Base-by-base conservation (phyloP, 176 grass and related monocot species). In the Panicum miliaceum region DNA sequence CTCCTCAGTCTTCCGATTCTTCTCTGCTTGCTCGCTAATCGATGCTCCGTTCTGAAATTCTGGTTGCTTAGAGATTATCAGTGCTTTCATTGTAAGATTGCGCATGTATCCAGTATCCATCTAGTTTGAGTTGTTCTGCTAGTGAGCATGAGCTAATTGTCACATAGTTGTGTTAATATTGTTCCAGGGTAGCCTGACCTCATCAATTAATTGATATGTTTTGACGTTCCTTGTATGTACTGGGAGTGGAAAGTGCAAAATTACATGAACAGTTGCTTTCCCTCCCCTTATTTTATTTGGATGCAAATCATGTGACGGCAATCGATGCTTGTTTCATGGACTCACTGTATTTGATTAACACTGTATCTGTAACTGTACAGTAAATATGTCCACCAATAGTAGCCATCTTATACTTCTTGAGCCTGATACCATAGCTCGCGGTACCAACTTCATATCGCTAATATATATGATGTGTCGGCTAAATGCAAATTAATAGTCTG, bases 1-100 rank as follows among this genome's bases (percentile, higher is more conserved):
- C 27, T 68, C 59, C n/a, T 6, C 7, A 3, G 65, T 40, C 59
- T 53, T 46, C 22, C 19, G 8, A 14, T 65, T 86, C 40, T 37
- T 75, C 29, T 61, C 34, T 12, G 37, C 12, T 70, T 63, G 52
- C 83, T 77, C 25, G 12, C 42, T 68, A 75, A 36, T 80, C 22
- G 22, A 43, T 80, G 75, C 68, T n/a, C 50, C 34, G 1, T 52
- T 84, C 64, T 14, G 37, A 20, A 66, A 37, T 38, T 36, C 59
- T 5, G 36, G 11, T 52, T 81, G 32, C 34, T 57, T 26, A 27
- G 0, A 48, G 34, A 53, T 53, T 58, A 8, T 26, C 15, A 58
- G 23, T 32, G 43, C 1, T 45, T 22, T 29, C 15, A 8, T 59
- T 14, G 38, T 59, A 47, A 7, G 14, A 48, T 48, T 63, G 62